A percentile compares a stretch with the other conserved stretches of the same genome.
phyloP scores from a whole-genome alignment of 1,284 basidiomycete genomes.

The Apiotrichum gracile region DNA sequence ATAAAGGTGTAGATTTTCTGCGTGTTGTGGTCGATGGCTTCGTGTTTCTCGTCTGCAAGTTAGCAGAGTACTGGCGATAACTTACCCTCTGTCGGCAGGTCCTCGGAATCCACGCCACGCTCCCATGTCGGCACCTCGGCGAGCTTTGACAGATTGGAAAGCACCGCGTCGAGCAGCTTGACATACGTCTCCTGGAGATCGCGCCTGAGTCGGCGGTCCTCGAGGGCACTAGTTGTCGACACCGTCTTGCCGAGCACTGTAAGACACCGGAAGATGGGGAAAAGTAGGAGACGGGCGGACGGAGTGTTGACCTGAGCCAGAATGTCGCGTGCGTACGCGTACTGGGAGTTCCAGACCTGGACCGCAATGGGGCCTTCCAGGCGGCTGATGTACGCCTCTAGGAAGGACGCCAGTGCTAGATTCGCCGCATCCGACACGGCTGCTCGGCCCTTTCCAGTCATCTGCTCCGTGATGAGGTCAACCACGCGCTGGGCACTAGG shows the following conservation, averaged over 20 bases:
- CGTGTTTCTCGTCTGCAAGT: not conserved
- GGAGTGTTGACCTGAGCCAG: slow-evolving; percentile 55
- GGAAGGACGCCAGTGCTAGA: slow-evolving; percentile 53
- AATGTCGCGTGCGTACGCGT: slow-evolving; percentile 75
- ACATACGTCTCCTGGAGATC: slow-evolving; percentile 86
- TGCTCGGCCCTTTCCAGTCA: slow-evolving; percentile 49
- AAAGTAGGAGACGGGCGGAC: slow-evolving; percentile 61
- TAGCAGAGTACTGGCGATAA: not conserved
- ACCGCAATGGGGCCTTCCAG: slow-evolving; percentile 83
- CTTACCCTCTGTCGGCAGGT: not conserved
- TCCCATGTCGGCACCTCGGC: slow-evolving; percentile 49
- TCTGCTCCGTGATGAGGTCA: slow-evolving; percentile 76
- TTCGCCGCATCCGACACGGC: slow-evolving; percentile 49
- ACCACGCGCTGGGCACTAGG: slow-evolving; percentile 82
- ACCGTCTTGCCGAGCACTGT: slow-evolving; percentile 71
- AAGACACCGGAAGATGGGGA: slow-evolving; percentile 68
- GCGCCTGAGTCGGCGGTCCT: slow-evolving; percentile 79
- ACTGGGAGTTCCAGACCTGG: slow-evolving; percentile 81
- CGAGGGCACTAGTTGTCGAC: slow-evolving; percentile 77
- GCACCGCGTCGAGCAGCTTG: slow-evolving; percentile 76
- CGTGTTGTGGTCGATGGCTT: not conserved
- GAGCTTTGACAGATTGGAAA: slow-evolving; percentile 65
- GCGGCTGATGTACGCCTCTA: slow-evolving; percentile 77
- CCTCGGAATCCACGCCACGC: not conserved
- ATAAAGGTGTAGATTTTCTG: slow-evolving; percentile 66